Base-by-base conservation (phyloP, 495 filamentous ascomycete genomes). In the Neurospora pannonica region DNA sequence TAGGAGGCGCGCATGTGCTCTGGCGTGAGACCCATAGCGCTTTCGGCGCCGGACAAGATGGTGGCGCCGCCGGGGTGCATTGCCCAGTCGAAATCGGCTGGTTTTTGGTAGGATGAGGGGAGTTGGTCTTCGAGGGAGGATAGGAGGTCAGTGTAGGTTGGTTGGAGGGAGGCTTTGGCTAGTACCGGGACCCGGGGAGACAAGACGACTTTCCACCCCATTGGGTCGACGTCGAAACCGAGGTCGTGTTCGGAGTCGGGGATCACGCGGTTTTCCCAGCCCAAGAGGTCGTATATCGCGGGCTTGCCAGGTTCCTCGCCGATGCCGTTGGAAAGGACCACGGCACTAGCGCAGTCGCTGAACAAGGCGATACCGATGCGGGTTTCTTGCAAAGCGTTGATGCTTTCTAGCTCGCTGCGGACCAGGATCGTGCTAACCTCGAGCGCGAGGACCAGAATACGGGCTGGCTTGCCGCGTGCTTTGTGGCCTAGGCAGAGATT, bases 61-160 rank as follows among this genome's bases (percentile, higher is more conserved):
- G 89, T 89, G 19, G 87, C 79, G 39, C 90, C 90, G 5, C 90
- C 90, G 0, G 90, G 90, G 77, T 92, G 90, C 75, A 92, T 84
- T 1, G 89, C 90, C 90, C 90, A 92, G 79, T 92, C 90, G 72
- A 91, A 90, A 71, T 90, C 88, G 0, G 78, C 69, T 1, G 88
- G 82, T 2, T 46, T 71, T 71, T 77, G 78, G 76, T 86, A 86
- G 19, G 78, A 70, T 28, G 78, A 78, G 8, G 85, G 83, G 5
- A 89, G 79, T 6, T 79, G 74, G 37, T 81, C 78, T 7, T 81
- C 79, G 7, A 88, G 71, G 0, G 79, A 81, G 34, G 80, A 74
- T 19, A 89, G 71, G 17, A 90, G 81, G 21, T 85, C 80, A 39
- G 78, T 71, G 73, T 89, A 91, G 17, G 86, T 82, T 31, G 88